Base-by-base conservation (phyloP, 257 asterid genomes). In the Solanum tarapatanum region DNA sequence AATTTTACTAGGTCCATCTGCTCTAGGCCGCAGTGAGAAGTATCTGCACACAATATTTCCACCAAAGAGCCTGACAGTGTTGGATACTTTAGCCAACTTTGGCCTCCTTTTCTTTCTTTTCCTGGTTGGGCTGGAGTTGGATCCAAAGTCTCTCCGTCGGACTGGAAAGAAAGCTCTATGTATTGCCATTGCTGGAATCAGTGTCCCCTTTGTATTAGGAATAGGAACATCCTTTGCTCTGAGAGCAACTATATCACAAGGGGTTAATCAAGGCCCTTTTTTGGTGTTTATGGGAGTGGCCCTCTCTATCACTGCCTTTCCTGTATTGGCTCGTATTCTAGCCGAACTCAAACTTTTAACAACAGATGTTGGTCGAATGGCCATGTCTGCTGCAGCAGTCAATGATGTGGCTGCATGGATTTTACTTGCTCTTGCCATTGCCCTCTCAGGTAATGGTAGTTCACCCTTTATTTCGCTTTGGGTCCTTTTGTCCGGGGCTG, bases 321-420 rank as follows among this genome's bases (percentile, higher is more conserved):
- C 96, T 2, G 97, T 94, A 28, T 88, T 94, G 91, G 97, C 97
- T 76, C 97, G 97, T 77, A 94, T 94, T 58, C 75, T 94, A 82
- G 97, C 97, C 23, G 97, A 94, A 70, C 94, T 94, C 1, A 94
- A 94, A 88, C 94, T 94, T 43, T 77, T 94, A 87, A 94, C 97
- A 16, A 94, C 97, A 0, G 89, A 88, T 79, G 94, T 94, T 24
- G 97, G 97, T 33, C 90, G 89, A 86, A 94, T 94, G 90, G 97
- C 97, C 87, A 94, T 94, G 97, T 94, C 97, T 28, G 97, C 97
- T 21, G 97, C 97, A 23, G 97, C 97, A 24, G 94, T 94, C 23
- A 94, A 94, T 32, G 97, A 94, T 21, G 94, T 94, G 86, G 97
- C 94, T 26, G 97, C 97, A 23, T 94, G 97, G 97, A 92, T 94